A percentile compares a stretch with the other conserved stretches of the same genome.
Evolutionary conservation across 2,329 filamentous ascomycete genomes (phyloP).

Genomic region (Cladosporium sp.): DNA sequence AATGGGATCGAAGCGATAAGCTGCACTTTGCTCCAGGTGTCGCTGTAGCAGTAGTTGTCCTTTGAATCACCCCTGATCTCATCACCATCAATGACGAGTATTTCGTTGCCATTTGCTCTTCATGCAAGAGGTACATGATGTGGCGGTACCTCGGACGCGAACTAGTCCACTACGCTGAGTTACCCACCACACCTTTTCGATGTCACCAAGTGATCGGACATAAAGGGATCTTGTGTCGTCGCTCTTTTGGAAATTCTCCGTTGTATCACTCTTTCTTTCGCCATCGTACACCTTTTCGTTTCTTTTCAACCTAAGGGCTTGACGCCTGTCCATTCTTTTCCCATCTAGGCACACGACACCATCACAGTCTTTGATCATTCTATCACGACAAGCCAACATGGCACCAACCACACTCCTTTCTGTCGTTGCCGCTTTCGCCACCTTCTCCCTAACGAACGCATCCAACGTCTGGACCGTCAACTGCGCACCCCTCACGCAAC

Average conservation of each 20-base stretch:
- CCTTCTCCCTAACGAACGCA: neutral
- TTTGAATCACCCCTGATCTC: neutral
- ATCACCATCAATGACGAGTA: neutral
- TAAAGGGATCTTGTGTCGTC: neutral
- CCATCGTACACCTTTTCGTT: neutral
- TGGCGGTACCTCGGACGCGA: slow-evolving; percentile 2
- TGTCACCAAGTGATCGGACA: neutral
- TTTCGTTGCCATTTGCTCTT: neutral
- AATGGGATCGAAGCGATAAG: neutral
- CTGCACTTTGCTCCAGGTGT: neutral
- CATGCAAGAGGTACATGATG: slow-evolving; percentile 2
- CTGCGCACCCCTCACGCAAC: slow-evolving; percentile 13
- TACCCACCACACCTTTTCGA: neutral
- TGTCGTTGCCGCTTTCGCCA: neutral
- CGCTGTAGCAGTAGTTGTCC: neutral
- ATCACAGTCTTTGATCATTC: too few species aligned
- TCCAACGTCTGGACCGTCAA: slow-evolving; percentile 22
- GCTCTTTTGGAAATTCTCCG: neutral
- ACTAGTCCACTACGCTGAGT: neutral
- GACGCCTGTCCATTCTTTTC: slow-evolving; percentile 11
- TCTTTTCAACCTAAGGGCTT: neutral
- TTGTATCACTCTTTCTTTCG: neutral
- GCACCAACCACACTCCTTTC: neutral
- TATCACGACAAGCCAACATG: neutral
- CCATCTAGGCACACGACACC: neutral